Conservation (phyloP, 2,329 filamentous ascomycete species). For the Lasiodiplodia theobromae region DNA sequence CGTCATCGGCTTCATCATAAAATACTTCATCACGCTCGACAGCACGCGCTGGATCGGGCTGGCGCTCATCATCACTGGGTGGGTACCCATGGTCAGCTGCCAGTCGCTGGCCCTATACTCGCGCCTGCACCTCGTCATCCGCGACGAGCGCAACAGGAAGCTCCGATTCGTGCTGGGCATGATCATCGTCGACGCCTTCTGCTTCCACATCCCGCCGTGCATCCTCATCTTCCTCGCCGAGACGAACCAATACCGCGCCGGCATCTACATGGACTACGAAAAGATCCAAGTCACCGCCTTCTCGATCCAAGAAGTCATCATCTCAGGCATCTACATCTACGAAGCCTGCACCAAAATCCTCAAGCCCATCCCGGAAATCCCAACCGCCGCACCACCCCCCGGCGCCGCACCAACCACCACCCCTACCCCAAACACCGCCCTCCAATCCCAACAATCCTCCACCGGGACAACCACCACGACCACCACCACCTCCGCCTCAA, state of each 20-base stretch:
- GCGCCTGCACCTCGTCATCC: slow-evolving; percentile 65
- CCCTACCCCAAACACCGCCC: slow-evolving; percentile 23
- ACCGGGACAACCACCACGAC: background rate
- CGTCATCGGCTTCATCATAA: slow-evolving; percentile 54
- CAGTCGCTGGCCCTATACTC: slow-evolving; percentile 69
- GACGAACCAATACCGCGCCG: slow-evolving; percentile 42
- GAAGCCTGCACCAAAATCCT: slow-evolving; percentile 18
- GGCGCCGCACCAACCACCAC: background rate
- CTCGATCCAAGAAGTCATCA: slow-evolving; percentile 49
- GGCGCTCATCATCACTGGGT: slow-evolving; percentile 59
- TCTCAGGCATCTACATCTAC: slow-evolving; percentile 30
- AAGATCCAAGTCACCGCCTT: slow-evolving; percentile 54
- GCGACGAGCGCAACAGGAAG: slow-evolving; percentile 53
- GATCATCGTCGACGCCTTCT: slow-evolving; percentile 64
- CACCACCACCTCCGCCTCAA: background rate
- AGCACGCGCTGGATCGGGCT: background rate
- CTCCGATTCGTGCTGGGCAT: slow-evolving; percentile 62
- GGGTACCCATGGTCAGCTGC: slow-evolving; percentile 68
- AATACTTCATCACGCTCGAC: slow-evolving; percentile 48
- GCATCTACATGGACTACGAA: slow-evolving; percentile 52
- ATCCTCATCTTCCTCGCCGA: slow-evolving; percentile 64
- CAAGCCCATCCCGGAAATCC: background rate
- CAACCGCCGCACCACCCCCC: background rate
- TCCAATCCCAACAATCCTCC: slow-evolving; percentile 39
- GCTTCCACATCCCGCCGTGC: slow-evolving; percentile 62